Percentiles rank a stretch among this genome's conserved stretches.
These are phyloP conservation scores for Linnemannia exigua DNA, from an alignment of 192 early-diverging fungal species.

Conservation along the genomic window DNA sequence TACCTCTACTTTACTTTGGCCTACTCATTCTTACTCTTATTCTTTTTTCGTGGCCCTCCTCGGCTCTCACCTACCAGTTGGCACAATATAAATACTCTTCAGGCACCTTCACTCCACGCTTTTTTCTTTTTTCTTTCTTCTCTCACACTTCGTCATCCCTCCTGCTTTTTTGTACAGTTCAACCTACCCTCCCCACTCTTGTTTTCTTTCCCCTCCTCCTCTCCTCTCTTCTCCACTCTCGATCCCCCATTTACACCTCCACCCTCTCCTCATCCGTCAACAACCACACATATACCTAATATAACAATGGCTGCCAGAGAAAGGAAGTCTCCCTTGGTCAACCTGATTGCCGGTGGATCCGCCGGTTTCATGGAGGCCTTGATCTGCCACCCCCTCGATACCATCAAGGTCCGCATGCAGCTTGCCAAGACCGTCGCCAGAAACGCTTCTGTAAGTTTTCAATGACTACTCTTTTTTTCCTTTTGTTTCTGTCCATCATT, in stretches of 20 bases:
- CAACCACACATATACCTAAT: constrained; percentile 8
- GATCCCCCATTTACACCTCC: not conserved
- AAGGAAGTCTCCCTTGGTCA: constrained; percentile 78
- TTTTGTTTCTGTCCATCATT: not conserved
- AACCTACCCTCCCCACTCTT: not conserved
- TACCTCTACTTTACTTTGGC: not conserved
- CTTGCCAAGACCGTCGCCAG: constrained; percentile 78
- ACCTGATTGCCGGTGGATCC: constrained; percentile 90
- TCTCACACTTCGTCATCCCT: constrained; percentile 14
- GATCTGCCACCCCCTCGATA: constrained; percentile 95
- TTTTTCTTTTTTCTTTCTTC: constrained; percentile 7
- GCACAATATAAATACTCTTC: constrained; percentile 31
- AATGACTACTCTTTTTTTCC: not conserved
- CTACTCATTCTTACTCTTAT: not conserved
- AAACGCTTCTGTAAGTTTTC: constrained; percentile 62
- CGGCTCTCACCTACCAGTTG: constrained; percentile 22
- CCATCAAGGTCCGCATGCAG: constrained; percentile 99
- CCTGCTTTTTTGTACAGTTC: constrained; percentile 1
- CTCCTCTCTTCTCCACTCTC: constrained; percentile 8
- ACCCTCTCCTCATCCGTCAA: not conserved
- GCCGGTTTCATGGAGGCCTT: constrained; percentile 94
- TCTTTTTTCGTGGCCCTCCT: constrained; percentile 5
- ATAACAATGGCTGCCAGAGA: constrained; percentile 40
- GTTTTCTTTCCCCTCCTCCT: not conserved
- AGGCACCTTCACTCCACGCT: not conserved